phyloP scores from a whole-genome alignment of 1,139 yeast genomes.

The Nakaseomyces uthaithaninus region DNA sequence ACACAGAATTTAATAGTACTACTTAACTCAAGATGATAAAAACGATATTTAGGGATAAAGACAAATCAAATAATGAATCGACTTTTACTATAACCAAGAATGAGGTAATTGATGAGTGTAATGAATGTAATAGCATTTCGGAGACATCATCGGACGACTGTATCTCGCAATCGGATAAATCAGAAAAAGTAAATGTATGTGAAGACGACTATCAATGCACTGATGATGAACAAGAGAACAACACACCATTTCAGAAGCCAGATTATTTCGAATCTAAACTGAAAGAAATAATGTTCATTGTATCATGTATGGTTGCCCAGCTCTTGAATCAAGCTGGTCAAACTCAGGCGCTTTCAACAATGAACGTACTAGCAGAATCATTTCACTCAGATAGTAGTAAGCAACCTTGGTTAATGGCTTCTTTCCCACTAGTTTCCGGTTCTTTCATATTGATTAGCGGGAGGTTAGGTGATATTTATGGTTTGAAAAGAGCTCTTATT shows the following conservation, averaged over 20 bases:
- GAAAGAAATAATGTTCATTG: conserved; percentile 32
- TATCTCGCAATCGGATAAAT: neutral
- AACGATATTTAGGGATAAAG: neutral
- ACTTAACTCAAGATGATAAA: neutral
- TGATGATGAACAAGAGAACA: conserved; percentile 1
- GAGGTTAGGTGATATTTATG: conserved; percentile 47
- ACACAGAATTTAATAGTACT: neutral
- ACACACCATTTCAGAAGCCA: conserved; percentile 11
- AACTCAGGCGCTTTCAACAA: conserved; percentile 30
- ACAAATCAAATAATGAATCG: neutral
- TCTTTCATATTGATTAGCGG: conserved; percentile 47
- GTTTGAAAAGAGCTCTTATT: conserved; percentile 38
- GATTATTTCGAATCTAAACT: conserved; percentile 16
- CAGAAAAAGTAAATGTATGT: neutral
- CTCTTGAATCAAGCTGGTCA: conserved; percentile 32
- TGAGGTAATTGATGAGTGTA: conserved; percentile 1
- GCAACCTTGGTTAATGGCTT: conserved; percentile 50
- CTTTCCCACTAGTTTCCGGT: conserved; percentile 49
- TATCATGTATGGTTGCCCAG: conserved; percentile 36
- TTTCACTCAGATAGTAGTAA: conserved; percentile 24
- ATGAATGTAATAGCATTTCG: conserved; percentile 1
- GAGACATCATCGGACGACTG: conserved; percentile 5
- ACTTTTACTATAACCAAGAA: neutral
- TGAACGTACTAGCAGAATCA: conserved; percentile 28
- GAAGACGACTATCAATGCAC: conserved; percentile 1